These are phyloP conservation scores for grape (Vitis vinifera) DNA, from an alignment of 164 flowering plant genomes.

Conservation along the genomic window ASM3070453v1 NC_081818.1:29241001-29241500, in stretches of 20 bases:
- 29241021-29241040: conserved; percentile 5
- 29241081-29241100: conserved; percentile 57
- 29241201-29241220: not conserved
- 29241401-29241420: no score
- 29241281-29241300: conserved; percentile 53
- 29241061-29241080: conserved; percentile 41
- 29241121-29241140: conserved; percentile 58
- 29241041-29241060: conserved; percentile 4
- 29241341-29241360: not conserved
- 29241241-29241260: conserved; percentile 70
- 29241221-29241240: not conserved
- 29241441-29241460: no score
- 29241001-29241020: conserved; percentile 6
- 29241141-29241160: conserved; percentile 80
- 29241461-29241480: no score
- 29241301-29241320: not conserved
- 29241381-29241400: no score
- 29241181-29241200: not conserved
- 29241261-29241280: conserved; percentile 77
- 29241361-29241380: no score
- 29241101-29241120: conserved; percentile 78
- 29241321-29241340: not conserved
- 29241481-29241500: no score
- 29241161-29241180: not conserved
- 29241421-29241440: no score